phyloP scores from a whole-genome alignment of 176 grass and related monocot genomes.

The Bolboschoenus planiculmis region DNA sequence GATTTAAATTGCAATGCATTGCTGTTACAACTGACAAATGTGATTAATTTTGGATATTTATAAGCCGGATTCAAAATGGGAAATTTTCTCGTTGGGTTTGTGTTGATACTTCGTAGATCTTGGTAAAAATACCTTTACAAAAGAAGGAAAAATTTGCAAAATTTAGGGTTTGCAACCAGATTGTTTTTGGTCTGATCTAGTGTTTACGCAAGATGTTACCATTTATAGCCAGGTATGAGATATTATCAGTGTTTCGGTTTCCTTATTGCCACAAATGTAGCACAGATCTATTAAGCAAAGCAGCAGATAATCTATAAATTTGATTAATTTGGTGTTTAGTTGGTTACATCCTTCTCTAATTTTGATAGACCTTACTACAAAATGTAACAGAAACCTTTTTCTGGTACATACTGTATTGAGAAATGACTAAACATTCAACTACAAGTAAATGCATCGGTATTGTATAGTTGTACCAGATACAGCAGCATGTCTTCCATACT shows the following conservation, averaged over 20 bases:
- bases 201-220: not conserved
- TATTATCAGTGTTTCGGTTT: not conserved
- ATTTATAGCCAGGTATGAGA: not conserved
- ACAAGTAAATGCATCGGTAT: not conserved
- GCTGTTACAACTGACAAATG: conserved; percentile 4
- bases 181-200: not conserved
- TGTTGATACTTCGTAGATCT: not conserved
- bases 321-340: not conserved
- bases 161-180: no score
- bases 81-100: not conserved
- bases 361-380: not conserved
- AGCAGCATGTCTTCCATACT: not conserved
- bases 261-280: not conserved
- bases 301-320: not conserved
- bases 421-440: not conserved
- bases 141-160: not conserved
- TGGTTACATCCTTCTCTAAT: not conserved
- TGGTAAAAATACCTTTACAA: not conserved
- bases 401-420: not conserved
- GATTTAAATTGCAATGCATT: not conserved
- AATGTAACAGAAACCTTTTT: not conserved
- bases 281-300: not conserved
- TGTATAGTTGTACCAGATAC: not conserved
- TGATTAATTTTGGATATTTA: not conserved
- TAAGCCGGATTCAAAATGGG: not conserved